Percentiles rank a stretch among this genome's conserved stretches.
phyloP scores from a whole-genome alignment of 495 filamentous ascomycete species.

The Thozetella sp. region DNA sequence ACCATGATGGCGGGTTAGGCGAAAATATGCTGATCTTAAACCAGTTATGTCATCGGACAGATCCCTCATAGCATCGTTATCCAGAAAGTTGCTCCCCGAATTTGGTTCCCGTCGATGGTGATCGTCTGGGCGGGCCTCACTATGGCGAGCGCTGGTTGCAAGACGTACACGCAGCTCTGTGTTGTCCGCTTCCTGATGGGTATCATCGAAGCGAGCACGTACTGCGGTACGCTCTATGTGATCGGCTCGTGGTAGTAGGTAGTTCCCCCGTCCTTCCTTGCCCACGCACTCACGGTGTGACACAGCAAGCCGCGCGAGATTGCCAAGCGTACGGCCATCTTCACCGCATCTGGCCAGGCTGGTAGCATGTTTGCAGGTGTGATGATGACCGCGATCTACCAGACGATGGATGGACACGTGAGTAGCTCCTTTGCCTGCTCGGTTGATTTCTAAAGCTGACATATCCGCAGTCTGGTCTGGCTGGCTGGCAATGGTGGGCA shows the following conservation, averaged over 20 bases:
- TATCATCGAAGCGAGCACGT: conserved; percentile 46
- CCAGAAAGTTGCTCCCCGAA: neutral
- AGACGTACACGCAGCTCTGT: conserved; percentile 42
- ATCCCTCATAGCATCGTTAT: neutral
- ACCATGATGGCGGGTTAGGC: neutral
- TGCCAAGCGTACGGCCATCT: conserved; percentile 46
- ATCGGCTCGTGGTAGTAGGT: conserved; percentile 51
- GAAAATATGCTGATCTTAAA: neutral
- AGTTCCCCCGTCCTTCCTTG: neutral
- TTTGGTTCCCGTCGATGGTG: neutral
- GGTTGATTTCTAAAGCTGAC: neutral
- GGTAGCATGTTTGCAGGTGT: conserved; percentile 36
- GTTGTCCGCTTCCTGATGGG: conserved; percentile 58
- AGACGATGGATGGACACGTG: conserved; percentile 27
- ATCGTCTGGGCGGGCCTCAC: neutral
- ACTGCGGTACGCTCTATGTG: conserved; percentile 54
- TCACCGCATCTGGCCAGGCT: conserved; percentile 35
- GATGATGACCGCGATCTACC: conserved; percentile 50
- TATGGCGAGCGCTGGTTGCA: conserved; percentile 32
- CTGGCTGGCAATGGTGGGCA: neutral
- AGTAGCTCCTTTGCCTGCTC: neutral
- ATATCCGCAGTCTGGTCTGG: neutral
- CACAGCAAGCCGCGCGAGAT: conserved; percentile 45
- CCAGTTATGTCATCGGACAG: neutral
- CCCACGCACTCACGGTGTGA: neutral